Conservation (phyloP, 768 basidiomycete genomes). For the Lactarius tabidus region DNA sequence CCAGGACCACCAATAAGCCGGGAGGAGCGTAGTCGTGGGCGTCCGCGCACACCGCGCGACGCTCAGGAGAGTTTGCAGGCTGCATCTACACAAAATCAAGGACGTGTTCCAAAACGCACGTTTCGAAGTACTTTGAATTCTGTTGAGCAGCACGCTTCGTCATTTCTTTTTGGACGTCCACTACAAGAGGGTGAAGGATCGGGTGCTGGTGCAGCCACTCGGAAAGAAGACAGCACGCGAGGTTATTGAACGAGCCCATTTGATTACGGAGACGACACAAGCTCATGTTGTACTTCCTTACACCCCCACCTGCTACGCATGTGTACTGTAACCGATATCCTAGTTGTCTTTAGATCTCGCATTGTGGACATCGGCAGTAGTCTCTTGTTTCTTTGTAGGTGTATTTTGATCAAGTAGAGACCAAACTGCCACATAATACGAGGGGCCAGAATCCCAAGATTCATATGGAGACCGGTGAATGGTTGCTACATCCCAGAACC, state of each 20-base stretch:
- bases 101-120: slow-evolving; percentile 60
- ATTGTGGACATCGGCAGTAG: not conserved
- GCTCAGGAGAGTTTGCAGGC: slow-evolving; percentile 5
- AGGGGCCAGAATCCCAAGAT: not conserved
- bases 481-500: not conserved
- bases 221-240: slow-evolving; percentile 17
- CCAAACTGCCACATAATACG: not conserved
- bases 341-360: not conserved
- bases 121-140: slow-evolving; percentile 63
- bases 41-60: slow-evolving; percentile 13
- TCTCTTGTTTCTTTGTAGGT: not conserved
- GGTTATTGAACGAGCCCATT: slow-evolving; percentile 15
- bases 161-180: slow-evolving; percentile 60
- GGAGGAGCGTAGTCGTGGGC: slow-evolving; percentile 23
- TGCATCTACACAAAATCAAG: slow-evolving; percentile 39
- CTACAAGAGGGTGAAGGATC: slow-evolving; percentile 27
- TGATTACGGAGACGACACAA: slow-evolving; percentile 1
- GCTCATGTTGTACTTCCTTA: slow-evolving; percentile 19
- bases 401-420: not conserved
- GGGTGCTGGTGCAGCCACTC: not conserved
- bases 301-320: slow-evolving; percentile 1
- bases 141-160: slow-evolving; percentile 66
- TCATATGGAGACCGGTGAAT: not conserved
- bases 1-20: slow-evolving; percentile 13
- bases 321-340: slow-evolving; percentile 20